Base-by-base conservation (phyloP, 148 eudicot genomes). In the Silene conica region DNA sequence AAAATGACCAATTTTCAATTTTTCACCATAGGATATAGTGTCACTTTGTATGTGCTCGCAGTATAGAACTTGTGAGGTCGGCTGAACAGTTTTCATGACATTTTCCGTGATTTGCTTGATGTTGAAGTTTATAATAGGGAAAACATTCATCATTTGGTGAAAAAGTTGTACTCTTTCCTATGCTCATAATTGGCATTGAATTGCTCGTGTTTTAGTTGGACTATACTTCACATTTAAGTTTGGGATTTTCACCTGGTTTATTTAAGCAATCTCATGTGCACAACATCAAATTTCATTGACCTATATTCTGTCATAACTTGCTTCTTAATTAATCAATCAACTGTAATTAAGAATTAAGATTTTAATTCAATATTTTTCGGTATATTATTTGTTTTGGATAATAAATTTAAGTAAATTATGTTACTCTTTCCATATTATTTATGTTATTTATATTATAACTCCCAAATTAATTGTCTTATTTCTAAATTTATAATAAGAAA, bases 111-210 rank as follows among this genome's bases (percentile, higher is more conserved):
- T 64, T 71, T 80, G 77, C 83, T 80, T 80, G 20, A 60, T 60
- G 54, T 72, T 38, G 72, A 80, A 76, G 83, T 34, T 48, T 58
- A 60, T 72, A 79, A 57, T 66, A 50, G 5, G 61, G 28, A 72
- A 71, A 76, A 80, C 80, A 80, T 80, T 80, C 83, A 80, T 76
- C 77, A 80, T 76, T 80, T 15, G 50, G 61, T 59, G 79, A 34
- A 63, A 66, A 65, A 72, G 25, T 69, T 74, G 13, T 22, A 26
- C 63, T 66, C 38, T 56, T 31, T 57, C 20, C 54, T 46, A 68
- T 48, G 38, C 58, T 71, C 26, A 54, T 18, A 55, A 71, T 70
- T 25, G 23, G 31, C 63, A 55, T 57, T 46, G 45, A 20, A 48
- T 69, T 69, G 58, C 58, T 16, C 23, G 1, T 10, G 0, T 52